These are phyloP conservation scores for Ceratocystis colombiana DNA, from an alignment of 2,329 filamentous ascomycete species.

Conservation along the genomic window DNA sequence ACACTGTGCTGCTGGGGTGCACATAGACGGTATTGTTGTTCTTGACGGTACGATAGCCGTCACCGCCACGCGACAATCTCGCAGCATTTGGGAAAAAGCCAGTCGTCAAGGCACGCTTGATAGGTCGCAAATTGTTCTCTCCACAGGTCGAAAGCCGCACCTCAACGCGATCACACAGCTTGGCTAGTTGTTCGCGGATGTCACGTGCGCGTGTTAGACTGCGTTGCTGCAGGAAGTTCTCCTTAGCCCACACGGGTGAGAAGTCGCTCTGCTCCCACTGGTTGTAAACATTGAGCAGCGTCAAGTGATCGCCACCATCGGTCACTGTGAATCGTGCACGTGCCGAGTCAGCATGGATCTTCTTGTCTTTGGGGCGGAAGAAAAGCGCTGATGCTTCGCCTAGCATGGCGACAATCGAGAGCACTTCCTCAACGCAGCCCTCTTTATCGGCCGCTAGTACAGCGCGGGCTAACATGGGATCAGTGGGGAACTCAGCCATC, in stretches of 20 bases:
- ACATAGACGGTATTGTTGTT: conserved; percentile 79
- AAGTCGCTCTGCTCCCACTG: conserved; percentile 93
- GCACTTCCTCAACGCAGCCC: conserved; percentile 84
- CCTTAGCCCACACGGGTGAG: conserved; percentile 72
- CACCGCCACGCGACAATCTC: conserved; percentile 68
- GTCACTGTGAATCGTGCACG: conserved; percentile 79
- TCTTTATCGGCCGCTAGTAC: conserved; percentile 82
- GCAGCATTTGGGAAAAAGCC: conserved; percentile 95
- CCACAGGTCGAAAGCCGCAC: conserved; percentile 62
- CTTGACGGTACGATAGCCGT: conserved; percentile 85
- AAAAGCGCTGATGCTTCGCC: conserved; percentile 81
- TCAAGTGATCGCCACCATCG: conserved; percentile 82
- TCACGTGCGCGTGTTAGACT: conserved; percentile 82
- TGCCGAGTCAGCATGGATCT: conserved; percentile 87
- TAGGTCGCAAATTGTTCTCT: conserved; percentile 56
- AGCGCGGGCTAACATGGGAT: conserved; percentile 82
- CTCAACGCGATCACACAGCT: conserved; percentile 88
- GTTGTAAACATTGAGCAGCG: conserved; percentile 85
- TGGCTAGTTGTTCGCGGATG: conserved; percentile 82
- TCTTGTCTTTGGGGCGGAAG: conserved; percentile 94
- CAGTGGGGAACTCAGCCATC: conserved; percentile 90
- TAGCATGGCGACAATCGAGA: conserved; percentile 91
- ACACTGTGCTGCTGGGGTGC: conserved; percentile 78
- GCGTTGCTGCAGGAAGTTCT: conserved; percentile 89
- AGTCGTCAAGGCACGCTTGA: conserved; percentile 77